phyloP scores from a whole-genome alignment of 176 grass and related monocot species.

The Eragrostis curvula region DNA sequence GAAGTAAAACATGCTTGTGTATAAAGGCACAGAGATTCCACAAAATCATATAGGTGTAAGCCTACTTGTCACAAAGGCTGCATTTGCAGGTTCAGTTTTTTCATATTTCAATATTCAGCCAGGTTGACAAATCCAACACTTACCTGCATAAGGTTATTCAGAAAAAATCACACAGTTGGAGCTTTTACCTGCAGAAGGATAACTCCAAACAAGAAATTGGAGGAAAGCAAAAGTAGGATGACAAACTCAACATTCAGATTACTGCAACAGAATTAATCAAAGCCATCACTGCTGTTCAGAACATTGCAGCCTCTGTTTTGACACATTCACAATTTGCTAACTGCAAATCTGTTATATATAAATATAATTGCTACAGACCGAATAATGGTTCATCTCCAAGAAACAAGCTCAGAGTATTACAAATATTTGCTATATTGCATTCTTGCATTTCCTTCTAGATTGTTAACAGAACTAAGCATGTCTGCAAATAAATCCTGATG shows the following conservation, averaged over 20 bases:
- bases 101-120: neutral
- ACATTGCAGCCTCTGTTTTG: neutral
- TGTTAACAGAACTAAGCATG: neutral
- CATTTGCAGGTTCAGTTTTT: neutral
- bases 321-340: neutral
- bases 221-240: neutral
- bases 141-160: too few species aligned
- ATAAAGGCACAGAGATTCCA: neutral
- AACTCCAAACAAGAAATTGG: too few species aligned
- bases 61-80: too few species aligned
- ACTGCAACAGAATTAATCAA: too few species aligned
- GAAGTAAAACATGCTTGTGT: neutral
- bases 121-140: too few species aligned
- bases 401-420: neutral
- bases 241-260: neutral
- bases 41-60: too few species aligned
- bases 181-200: neutral
- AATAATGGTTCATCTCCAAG: neutral
- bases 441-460: neutral
- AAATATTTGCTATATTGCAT: too few species aligned
- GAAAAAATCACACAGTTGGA: neutral
- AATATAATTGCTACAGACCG: neutral
- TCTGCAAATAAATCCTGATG: neutral
- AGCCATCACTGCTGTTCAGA: too few species aligned
- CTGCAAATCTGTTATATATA: too few species aligned